Evolutionary conservation across 768 basidiomycete genomes (phyloP).

Genomic region (Cystobasidiopsis lactophilus): DNA sequence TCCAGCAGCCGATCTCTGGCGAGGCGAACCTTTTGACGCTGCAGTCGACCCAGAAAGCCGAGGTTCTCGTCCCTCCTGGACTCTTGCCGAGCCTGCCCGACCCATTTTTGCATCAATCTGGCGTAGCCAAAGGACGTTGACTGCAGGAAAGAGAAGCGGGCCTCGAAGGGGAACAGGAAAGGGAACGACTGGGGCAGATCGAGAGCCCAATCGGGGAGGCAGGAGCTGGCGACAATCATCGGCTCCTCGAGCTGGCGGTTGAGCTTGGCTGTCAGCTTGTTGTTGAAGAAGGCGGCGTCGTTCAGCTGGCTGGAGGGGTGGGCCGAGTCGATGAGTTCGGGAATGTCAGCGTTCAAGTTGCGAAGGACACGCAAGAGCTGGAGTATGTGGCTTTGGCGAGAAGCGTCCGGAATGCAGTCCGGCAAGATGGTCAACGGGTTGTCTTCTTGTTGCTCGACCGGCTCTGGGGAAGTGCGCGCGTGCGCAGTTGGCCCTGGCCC

Average conservation of each 20-base stretch:
- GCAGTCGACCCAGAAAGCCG: conserved; percentile 72
- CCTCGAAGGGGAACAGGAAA: conserved; percentile 96
- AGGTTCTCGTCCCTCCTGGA: conserved; percentile 69
- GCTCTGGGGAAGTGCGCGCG: conserved; percentile 7
- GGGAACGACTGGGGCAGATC: conserved; percentile 92
- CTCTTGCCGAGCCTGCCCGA: conserved; percentile 46
- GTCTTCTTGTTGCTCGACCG: conserved; percentile 25
- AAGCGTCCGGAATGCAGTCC: conserved; percentile 60
- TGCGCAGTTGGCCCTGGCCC: conserved; percentile 41
- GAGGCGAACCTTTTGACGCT: conserved; percentile 89
- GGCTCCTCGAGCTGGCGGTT: conserved; percentile 90
- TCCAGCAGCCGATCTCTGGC: conserved; percentile 85
- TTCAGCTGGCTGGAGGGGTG: conserved; percentile 26
- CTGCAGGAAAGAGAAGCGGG: conserved; percentile 88
- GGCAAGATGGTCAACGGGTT: conserved; percentile 43
- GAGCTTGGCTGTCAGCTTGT: conserved; percentile 93
- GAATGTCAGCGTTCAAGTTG: conserved; percentile 43
- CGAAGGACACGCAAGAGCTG: conserved; percentile 71
- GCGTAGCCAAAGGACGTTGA: conserved; percentile 96
- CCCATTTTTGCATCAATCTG: conserved; percentile 82
- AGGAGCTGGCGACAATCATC: conserved; percentile 96
- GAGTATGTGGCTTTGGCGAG: conserved; percentile 71
- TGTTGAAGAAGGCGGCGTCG: conserved; percentile 81
- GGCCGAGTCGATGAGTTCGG: neutral
- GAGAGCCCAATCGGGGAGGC: conserved; percentile 88